phyloP scores from a whole-genome alignment of 306 rosid species.

The Acmispon strigosus region DNA sequence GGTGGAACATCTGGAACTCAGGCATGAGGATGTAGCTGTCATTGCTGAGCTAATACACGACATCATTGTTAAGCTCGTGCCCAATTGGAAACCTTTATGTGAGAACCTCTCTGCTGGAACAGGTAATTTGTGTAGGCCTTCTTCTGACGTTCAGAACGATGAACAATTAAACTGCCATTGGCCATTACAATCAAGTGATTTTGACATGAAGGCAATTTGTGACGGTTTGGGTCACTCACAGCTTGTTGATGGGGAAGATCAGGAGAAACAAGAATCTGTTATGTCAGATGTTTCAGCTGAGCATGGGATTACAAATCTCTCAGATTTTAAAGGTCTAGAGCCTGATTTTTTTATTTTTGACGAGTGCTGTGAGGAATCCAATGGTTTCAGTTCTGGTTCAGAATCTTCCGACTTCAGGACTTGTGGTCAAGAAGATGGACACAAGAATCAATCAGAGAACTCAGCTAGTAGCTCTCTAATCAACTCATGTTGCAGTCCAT shows the following conservation, averaged over 20 bases:
- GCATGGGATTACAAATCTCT: conserved; percentile 17
- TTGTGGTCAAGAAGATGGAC: conserved; percentile 27
- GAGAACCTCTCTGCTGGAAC: conserved; percentile 28
- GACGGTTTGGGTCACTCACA: conserved; percentile 20
- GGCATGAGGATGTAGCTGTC: conserved; percentile 44
- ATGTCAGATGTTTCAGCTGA: conserved; percentile 50
- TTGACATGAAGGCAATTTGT: conserved; percentile 10
- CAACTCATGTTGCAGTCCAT: conserved; percentile 23
- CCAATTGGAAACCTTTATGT: conserved; percentile 45
- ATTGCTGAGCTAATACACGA: conserved; percentile 62
- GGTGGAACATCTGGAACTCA: conserved; percentile 76
- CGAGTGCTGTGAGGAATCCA: conserved; percentile 30
- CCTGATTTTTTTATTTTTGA: conserved; percentile 27
- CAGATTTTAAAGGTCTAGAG: conserved; percentile 23
- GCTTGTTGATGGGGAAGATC: conserved; percentile 33
- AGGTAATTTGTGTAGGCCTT: conserved; percentile 18
- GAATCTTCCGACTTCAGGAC: conserved; percentile 30
- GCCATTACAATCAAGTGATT: conserved; percentile 18
- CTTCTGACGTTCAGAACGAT: conserved; percentile 19
- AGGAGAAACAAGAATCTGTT: conserved; percentile 41
- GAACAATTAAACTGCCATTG: conserved; percentile 24
- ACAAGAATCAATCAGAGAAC: conserved; percentile 21
- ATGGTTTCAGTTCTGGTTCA: conserved; percentile 18
- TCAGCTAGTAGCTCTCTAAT: conserved; percentile 29
- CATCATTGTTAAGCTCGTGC: conserved; percentile 51